Evolutionary conservation across 2,329 filamentous ascomycete genomes (phyloP).

Genomic region (Fusarium sp.): DNA sequence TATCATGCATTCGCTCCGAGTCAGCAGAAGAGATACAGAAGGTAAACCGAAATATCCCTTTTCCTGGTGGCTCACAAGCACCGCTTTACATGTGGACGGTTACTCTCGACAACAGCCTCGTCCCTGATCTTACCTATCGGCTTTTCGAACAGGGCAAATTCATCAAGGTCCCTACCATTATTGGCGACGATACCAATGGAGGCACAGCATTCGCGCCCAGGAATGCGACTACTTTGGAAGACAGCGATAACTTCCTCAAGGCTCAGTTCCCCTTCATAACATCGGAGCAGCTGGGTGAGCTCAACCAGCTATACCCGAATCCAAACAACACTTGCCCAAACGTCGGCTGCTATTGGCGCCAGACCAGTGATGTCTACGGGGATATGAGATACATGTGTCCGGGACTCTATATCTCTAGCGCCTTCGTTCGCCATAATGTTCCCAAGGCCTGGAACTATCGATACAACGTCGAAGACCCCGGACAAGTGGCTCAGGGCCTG

Average conservation of each 20-base stretch:
- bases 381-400: constrained; percentile 53
- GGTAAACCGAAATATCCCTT: constrained; percentile 54
- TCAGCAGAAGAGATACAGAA: constrained; percentile 56
- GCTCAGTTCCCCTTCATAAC: constrained; percentile 51
- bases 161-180: constrained; percentile 64
- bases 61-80: constrained; percentile 41
- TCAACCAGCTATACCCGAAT: constrained; percentile 53
- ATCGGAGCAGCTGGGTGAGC: constrained; percentile 46
- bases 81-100: constrained; percentile 67
- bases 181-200: constrained; percentile 54
- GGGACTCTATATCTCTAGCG: constrained; percentile 46
- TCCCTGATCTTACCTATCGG: constrained; percentile 62
- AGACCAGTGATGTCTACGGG: constrained; percentile 51
- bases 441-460: constrained; percentile 72
- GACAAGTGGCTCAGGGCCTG: constrained; percentile 61
- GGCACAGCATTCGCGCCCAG: constrained; percentile 52
- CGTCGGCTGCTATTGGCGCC: constrained; percentile 53
- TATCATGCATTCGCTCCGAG: constrained; percentile 60
- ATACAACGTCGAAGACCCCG: constrained; percentile 72
- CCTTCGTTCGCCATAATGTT: constrained; percentile 48
- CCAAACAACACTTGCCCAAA: constrained; percentile 48
- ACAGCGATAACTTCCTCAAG: constrained; percentile 50
- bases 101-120: constrained; percentile 64
- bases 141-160: constrained; percentile 61
- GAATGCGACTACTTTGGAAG: constrained; percentile 46